These are phyloP conservation scores for Oxytropis ochrocephala DNA, from an alignment of 306 rosid species.

Conservation along the genomic window DNA sequence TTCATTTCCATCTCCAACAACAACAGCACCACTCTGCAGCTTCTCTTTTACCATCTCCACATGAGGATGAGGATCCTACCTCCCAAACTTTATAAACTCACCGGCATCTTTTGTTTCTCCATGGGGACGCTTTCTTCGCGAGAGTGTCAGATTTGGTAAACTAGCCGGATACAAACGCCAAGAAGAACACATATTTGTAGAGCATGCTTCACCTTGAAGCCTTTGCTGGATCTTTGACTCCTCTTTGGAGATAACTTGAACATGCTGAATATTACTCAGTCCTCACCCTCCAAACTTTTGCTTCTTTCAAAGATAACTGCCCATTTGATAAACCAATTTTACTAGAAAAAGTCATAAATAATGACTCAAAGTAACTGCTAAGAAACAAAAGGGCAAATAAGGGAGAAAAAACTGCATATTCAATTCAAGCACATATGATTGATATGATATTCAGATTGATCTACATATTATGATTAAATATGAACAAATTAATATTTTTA, in stretches of 20 bases:
- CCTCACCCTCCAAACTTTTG: conserved; percentile 17
- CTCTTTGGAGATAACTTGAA: conserved; percentile 74
- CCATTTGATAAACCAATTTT: too few relatives aligned
- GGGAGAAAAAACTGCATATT: too few relatives aligned
- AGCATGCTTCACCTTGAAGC: conserved; percentile 93
- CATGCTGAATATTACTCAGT: conserved; percentile 54
- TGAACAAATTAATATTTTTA: too few relatives aligned
- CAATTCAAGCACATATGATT: too few relatives aligned
- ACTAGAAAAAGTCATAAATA: too few relatives aligned
- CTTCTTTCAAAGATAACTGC: conserved; percentile 34
- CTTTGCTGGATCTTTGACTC: conserved; percentile 62
- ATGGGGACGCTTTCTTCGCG: conserved; percentile 40
- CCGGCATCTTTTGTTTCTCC: conserved; percentile 21
- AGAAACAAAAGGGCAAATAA: too few relatives aligned
- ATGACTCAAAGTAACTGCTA: too few relatives aligned
- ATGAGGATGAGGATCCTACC: conserved; percentile 58
- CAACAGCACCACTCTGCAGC: conserved; percentile 21
- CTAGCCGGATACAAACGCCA: conserved; percentile 76
- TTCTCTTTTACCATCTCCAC: conserved; percentile 46
- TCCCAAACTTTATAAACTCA: conserved; percentile 63
- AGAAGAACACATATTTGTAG: conserved; percentile 56
- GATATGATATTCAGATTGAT: too few relatives aligned
- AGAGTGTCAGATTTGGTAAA: too few relatives aligned
- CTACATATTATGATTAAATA: too few relatives aligned
- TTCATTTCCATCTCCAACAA: conserved; percentile 35